These are phyloP conservation scores for Lactarius pseudohatsudake DNA, from an alignment of 768 basidiomycete genomes.

Conservation along the genomic window DNA sequence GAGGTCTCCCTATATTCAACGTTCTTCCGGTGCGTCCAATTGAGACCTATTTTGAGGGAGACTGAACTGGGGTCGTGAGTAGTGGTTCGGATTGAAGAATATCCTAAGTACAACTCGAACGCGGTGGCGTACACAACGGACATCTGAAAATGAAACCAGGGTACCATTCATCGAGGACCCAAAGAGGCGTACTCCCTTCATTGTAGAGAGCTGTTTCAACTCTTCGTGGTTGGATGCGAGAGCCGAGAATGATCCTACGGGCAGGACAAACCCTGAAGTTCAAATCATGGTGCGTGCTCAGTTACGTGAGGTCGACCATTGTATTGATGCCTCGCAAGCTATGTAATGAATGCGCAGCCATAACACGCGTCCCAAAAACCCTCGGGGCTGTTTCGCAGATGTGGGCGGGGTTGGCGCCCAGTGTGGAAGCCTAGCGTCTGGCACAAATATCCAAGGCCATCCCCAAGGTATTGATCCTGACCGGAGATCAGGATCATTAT, in stretches of 20 bases:
- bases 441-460: too few species aligned
- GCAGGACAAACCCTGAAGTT: slow-evolving; percentile 56
- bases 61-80: neutral
- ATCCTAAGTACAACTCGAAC: neutral
- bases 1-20: slow-evolving; percentile 56
- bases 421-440: too few species aligned
- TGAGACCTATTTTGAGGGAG: neutral
- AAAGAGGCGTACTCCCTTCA: slow-evolving; percentile 47
- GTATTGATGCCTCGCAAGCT: slow-evolving; percentile 37
- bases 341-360: slow-evolving; percentile 44
- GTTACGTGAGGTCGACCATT: neutral
- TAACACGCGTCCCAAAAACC: slow-evolving; percentile 57
- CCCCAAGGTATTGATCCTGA: too few species aligned
- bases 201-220: slow-evolving; percentile 61
- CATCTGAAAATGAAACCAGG: slow-evolving; percentile 36
- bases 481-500: too few species aligned
- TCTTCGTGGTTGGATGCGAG: slow-evolving; percentile 56
- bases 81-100: slow-evolving; percentile 30
- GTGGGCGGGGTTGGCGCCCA: too few species aligned
- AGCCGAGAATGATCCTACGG: slow-evolving; percentile 51
- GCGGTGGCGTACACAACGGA: neutral
- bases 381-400: slow-evolving; percentile 23
- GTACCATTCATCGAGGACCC: slow-evolving; percentile 40
- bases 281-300: slow-evolving; percentile 49
- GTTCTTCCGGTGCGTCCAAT: slow-evolving; percentile 58